Evolutionary conservation across 768 basidiomycete species (phyloP), one percentile per base, ranked within the genome.

Genomic region (Trametes maxima): DNA sequence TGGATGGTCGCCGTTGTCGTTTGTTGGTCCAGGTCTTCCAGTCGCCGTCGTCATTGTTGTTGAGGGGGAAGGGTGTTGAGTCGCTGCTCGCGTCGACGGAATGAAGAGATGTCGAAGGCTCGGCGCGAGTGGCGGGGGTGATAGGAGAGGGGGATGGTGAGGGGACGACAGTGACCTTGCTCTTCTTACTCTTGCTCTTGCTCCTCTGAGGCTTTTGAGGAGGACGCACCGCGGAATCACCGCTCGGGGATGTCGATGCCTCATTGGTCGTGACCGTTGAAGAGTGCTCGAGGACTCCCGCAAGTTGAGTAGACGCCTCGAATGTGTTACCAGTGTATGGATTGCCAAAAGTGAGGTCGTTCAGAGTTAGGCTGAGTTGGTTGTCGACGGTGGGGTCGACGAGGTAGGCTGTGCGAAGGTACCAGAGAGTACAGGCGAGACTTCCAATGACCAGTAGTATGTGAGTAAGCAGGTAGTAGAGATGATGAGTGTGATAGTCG

Each of bases 21-120:
- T 35, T 17, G 33, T 45, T 55, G n/a, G 54, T 45, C 54, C 54
- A 55, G 0, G 21, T 46, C 44, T 21, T 16, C 54, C 54, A 55
- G 3, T 16, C 19, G 44, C 35, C 35, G 21, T 55, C 44, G 33
- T 37, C 45, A n/a, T 36, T 33, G 13, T 17, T 44, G 0, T n/a
- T 19, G 46, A 5, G 22, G 10, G 25, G 21, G 10, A 7, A 7
- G 25, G 46, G 19, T 13, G 22, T 24, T 33, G 28, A 33, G 28
- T 33, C 28, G 28, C 28, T 33, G 28, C 28, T 33, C 28, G 28
- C 28, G 28, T 33, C 28, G 28, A 33, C 28, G 8, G 28, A 33
- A 8, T 33, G 28, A 33, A 33, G 28, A 8, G 28, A 33, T 33
- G 28, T 33, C 28, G 28, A 33, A 33, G 28, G 8, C 28, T 33